A percentile compares a stretch with the other conserved stretches of the same genome.
Evolutionary conservation across 441 rosid species (phyloP).

Genomic region (Aquilaria agallochum): DNA sequence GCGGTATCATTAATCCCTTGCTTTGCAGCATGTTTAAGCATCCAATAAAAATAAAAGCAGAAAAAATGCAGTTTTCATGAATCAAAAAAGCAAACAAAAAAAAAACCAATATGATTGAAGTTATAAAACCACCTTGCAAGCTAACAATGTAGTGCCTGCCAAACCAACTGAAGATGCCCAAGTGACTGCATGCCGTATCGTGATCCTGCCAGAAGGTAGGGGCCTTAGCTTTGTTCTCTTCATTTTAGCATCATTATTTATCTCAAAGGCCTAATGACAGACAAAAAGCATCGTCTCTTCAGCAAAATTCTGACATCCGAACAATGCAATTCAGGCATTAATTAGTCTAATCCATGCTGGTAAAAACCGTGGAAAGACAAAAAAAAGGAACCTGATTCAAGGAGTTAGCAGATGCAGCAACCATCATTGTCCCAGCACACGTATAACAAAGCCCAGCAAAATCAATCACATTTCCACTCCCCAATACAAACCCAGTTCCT

Average conservation of each 20-base stretch:
- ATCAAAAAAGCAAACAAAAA: neutral
- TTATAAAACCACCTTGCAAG: constrained; percentile 60
- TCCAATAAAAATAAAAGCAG: neutral
- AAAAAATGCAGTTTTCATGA: neutral
- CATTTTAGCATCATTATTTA: constrained; percentile 88
- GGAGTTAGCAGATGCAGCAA: constrained; percentile 92
- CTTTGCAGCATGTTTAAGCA: constrained; percentile 10
- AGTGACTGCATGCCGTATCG: constrained; percentile 66
- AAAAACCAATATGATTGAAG: constrained; percentile 14
- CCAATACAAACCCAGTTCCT: constrained; percentile 89
- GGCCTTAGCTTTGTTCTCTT: constrained; percentile 88
- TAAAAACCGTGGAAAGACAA: neutral
- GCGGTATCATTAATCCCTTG: constrained; percentile 32
- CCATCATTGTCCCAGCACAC: constrained; percentile 96
- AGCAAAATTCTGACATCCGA: too few relatives aligned
- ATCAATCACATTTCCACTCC: constrained; percentile 62
- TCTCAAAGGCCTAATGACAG: constrained; percentile 62
- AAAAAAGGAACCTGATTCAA: constrained; percentile 68
- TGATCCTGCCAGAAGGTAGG: constrained; percentile 77
- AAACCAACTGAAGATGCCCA: constrained; percentile 80
- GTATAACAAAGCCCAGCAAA: constrained; percentile 80
- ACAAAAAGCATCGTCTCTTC: neutral
- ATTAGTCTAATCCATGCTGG: neutral
- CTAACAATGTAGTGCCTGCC: constrained; percentile 76
- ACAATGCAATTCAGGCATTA: neutral